These are phyloP conservation scores for Exsudoporus frostii DNA, from an alignment of 768 basidiomycete genomes.

Conservation along the genomic window DNA sequence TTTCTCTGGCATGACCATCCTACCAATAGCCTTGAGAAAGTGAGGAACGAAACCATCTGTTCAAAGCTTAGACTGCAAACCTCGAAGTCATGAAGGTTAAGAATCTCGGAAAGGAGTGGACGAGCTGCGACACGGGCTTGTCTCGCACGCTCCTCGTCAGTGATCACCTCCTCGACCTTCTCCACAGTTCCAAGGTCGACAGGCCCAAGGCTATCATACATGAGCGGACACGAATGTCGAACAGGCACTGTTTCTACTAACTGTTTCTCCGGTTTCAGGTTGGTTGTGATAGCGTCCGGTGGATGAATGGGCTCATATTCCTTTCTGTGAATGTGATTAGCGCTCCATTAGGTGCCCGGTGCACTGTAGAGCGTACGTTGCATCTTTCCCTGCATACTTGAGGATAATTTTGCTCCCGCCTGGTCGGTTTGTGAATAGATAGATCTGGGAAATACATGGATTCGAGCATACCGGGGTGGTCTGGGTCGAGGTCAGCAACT, in stretches of 20 bases:
- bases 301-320: conserved; percentile 92
- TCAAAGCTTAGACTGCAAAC: conserved; percentile 33
- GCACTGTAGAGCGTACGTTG: conserved; percentile 54
- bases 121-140: conserved; percentile 57
- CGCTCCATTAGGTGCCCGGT: neutral
- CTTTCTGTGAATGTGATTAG: conserved; percentile 38
- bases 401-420: conserved; percentile 84
- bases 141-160: conserved; percentile 69
- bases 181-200: conserved; percentile 69
- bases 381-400: conserved; percentile 88
- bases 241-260: conserved; percentile 30
- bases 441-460: neutral
- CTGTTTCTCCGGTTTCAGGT: conserved; percentile 86
- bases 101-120: conserved; percentile 72
- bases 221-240: neutral
- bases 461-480: conserved; percentile 57
- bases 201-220: conserved; percentile 54
- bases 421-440: conserved; percentile 20
- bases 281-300: conserved; percentile 70
- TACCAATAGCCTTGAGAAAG: conserved; percentile 69
- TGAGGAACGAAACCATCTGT: conserved; percentile 8
- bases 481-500: conserved; percentile 28
- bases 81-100: conserved; percentile 95
- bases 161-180: conserved; percentile 58
- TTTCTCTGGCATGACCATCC: conserved; percentile 74